phyloP scores from a whole-genome alignment of 225 moss, liverwort and hornwort genomes.

The Rhytidiadelphus loreus region DNA sequence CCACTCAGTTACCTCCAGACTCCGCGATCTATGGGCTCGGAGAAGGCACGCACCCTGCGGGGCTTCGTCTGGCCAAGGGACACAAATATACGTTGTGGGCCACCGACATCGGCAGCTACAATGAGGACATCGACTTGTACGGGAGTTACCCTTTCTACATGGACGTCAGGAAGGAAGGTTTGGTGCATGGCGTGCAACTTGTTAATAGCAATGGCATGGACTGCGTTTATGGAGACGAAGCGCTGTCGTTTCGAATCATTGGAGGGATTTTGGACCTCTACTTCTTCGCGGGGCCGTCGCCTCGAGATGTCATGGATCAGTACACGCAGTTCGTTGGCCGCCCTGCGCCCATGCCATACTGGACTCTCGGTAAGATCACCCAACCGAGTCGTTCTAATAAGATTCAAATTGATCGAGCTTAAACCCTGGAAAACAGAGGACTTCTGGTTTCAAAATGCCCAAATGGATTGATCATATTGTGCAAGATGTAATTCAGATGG shows the following conservation, averaged over 20 bases:
- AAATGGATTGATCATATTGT: too few relatives aligned
- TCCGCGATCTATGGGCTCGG: constrained; percentile 71
- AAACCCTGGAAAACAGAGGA: background rate
- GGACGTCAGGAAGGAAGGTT: constrained; percentile 55
- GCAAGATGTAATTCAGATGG: background rate
- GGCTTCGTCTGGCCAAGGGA: constrained; percentile 51
- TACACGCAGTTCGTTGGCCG: constrained; percentile 79
- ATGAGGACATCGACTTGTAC: constrained; percentile 52
- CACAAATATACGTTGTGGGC: constrained; percentile 74
- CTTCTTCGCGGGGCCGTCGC: constrained; percentile 72
- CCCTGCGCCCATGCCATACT: constrained; percentile 86
- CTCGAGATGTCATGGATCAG: constrained; percentile 60
- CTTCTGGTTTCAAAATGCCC: background rate
- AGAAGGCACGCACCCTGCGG: constrained; percentile 61
- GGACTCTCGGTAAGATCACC: constrained; percentile 59
- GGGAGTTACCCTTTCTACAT: constrained; percentile 76
- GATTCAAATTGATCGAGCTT: background rate
- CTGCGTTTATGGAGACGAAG: constrained; percentile 26
- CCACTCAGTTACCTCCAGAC: constrained; percentile 45
- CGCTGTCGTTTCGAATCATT: constrained; percentile 47
- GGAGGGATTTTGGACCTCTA: constrained; percentile 82
- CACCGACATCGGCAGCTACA: constrained; percentile 53
- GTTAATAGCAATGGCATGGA: constrained; percentile 98
- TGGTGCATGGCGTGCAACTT: constrained; percentile 67
- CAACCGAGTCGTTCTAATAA: background rate